Conservation (phyloP, 257 asterid species). For the Ehretia macrophylla region DNA sequence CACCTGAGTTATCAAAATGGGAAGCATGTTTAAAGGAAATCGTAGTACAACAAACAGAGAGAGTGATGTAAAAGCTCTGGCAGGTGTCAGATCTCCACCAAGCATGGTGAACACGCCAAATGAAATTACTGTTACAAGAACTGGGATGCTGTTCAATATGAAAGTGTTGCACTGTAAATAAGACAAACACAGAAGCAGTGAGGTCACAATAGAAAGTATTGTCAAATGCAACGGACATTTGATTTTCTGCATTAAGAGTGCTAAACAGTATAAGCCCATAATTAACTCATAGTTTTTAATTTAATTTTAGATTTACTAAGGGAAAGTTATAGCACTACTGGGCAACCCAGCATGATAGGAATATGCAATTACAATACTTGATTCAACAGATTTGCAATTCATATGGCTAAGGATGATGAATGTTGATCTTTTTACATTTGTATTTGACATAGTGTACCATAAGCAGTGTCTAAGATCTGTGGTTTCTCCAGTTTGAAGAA, state of each 20-base stretch:
- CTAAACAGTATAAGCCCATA: no score
- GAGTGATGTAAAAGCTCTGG: constrained; percentile 88
- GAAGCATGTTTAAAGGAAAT: constrained; percentile 76
- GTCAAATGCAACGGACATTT: not conserved
- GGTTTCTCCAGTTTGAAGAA: no score
- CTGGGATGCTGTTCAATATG: constrained; percentile 83
- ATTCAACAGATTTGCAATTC: no score
- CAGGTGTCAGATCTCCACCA: constrained; percentile 87
- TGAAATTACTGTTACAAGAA: constrained; percentile 74
- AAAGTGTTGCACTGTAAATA: constrained; percentile 79
- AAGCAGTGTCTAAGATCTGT: no score
- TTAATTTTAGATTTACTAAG: no score
- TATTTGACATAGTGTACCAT: no score
- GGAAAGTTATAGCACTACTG: no score
- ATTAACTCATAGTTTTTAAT: no score
- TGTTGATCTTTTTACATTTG: no score
- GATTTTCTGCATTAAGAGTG: not conserved
- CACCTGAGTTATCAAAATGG: constrained; percentile 91
- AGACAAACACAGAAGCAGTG: not conserved
- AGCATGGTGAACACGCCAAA: constrained; percentile 77
- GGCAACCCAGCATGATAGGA: no score
- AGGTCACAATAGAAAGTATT: not conserved
- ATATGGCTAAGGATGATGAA: no score
- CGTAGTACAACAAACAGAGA: constrained; percentile 76
- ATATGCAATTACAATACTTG: no score